A percentile compares a stretch with the other conserved stretches of the same genome.
Conservation (phyloP, 208 protist genomes). For the Acanthamoeba castellanii region DNA sequence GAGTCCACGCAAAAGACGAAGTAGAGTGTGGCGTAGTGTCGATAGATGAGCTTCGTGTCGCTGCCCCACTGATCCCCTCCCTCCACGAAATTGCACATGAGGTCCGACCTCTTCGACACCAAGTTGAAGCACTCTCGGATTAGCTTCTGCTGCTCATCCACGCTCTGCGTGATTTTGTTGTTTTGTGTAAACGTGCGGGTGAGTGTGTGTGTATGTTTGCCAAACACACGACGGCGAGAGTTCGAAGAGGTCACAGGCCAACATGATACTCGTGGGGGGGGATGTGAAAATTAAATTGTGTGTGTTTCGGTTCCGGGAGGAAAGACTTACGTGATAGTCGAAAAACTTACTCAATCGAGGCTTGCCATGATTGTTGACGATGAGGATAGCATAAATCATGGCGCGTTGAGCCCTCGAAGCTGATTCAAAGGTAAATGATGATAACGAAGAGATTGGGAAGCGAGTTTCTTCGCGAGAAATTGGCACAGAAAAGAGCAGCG, state of each 20-base stretch:
- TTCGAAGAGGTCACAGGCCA: no score
- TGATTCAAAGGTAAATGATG: neutral
- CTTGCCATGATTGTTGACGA: constrained; percentile 98
- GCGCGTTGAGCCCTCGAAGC: neutral
- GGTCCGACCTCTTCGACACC: constrained; percentile 94
- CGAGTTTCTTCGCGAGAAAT: no score
- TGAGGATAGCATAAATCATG: constrained; percentile 97
- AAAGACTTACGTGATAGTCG: constrained; percentile 89
- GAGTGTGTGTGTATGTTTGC: no score
- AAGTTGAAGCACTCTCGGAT: constrained; percentile 94
- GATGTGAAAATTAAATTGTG: no score
- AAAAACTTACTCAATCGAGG: constrained; percentile 97
- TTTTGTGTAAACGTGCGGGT: no score
- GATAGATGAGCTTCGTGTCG: constrained; percentile 97
- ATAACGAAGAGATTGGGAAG: no score
- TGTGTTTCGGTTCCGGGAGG: no score
- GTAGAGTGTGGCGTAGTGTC: constrained; percentile 98
- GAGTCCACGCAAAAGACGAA: constrained; percentile 98
- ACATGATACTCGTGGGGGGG: no score
- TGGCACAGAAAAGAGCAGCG: no score
- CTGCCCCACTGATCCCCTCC: constrained; percentile 89
- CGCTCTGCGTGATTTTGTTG: no score
- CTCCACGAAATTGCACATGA: constrained; percentile 98
- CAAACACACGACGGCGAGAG: no score
- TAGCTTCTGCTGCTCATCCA: constrained; percentile 92